A percentile compares a stretch with the other conserved stretches of the same genome.
Evolutionary conservation across 164 flowering plant species (phyloP).

Genomic region (Vitis rupestris): DNA sequence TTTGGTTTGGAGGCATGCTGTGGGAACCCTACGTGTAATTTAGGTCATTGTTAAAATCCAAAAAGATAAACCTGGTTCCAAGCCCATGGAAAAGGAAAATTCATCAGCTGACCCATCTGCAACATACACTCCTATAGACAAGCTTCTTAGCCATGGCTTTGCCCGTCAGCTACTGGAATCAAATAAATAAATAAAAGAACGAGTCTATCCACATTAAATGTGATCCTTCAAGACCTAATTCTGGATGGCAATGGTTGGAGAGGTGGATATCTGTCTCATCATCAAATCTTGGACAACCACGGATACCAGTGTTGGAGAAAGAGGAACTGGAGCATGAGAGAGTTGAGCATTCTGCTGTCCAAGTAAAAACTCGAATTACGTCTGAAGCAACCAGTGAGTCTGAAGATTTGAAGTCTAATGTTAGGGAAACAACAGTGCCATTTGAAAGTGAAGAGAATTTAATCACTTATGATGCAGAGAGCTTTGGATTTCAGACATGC

Average conservation of each 20-base stretch:
- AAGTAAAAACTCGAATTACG: slow-evolving; percentile 18
- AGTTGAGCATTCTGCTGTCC: slow-evolving; percentile 5
- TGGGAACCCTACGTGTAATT: no score
- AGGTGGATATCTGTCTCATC: slow-evolving; percentile 85
- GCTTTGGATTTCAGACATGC: no score
- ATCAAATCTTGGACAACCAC: slow-evolving; percentile 23
- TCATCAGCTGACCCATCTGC: no score
- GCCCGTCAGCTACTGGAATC: slow-evolving; percentile 82
- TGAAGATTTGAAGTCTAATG: slow-evolving; percentile 18
- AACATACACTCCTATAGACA: slow-evolving; percentile 40
- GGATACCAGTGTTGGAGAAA: slow-evolving; percentile 18
- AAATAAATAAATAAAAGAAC: slow-evolving; percentile 36
- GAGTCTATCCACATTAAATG: slow-evolving; percentile 66
- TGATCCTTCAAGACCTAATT: slow-evolving; percentile 57
- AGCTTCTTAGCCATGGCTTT: slow-evolving; percentile 68
- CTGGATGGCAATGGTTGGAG: slow-evolving; percentile 94
- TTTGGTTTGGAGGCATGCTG: slow-evolving; percentile 5
- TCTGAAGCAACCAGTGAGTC: slow-evolving; percentile 29
- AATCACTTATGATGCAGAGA: no score
- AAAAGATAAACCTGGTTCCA: no score
- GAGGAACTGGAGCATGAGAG: slow-evolving; percentile 19
- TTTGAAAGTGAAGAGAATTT: slow-evolving; percentile 14
- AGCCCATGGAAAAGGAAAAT: no score
- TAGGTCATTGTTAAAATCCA: no score
- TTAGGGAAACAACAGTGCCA: slow-evolving; percentile 15